A percentile compares a stretch with the other conserved stretches of the same genome.
phyloP scores from a whole-genome alignment of 805 yeast species.

The Candida silvicultrix region DNA sequence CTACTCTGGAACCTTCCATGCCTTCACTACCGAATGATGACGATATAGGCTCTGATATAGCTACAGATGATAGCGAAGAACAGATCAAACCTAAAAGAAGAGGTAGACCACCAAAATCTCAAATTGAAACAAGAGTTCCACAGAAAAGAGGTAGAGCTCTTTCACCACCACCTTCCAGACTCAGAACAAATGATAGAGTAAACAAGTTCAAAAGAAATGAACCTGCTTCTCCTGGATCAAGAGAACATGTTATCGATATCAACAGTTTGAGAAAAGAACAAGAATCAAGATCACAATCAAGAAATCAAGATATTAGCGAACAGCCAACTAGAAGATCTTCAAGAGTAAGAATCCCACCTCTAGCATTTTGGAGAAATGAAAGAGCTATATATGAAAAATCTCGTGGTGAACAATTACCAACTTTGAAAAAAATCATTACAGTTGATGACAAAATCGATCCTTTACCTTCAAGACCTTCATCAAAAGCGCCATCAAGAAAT shows the following conservation, averaged over 20 bases:
- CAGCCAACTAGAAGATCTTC: slow-evolving; percentile 15
- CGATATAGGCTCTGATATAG: slow-evolving; percentile 2
- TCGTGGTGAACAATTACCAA: slow-evolving; percentile 39
- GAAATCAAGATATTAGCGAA: background rate
- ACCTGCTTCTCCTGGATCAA: background rate
- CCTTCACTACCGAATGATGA: slow-evolving; percentile 2
- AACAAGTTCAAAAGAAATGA: slow-evolving; percentile 4
- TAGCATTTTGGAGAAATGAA: slow-evolving; percentile 85
- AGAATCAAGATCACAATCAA: background rate
- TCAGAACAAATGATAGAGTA: slow-evolving; percentile 12
- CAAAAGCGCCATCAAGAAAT: slow-evolving; percentile 5
- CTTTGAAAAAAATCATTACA: slow-evolving; percentile 53
- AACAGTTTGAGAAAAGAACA: slow-evolving; percentile 2
- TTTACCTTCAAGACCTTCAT: slow-evolving; percentile 9
- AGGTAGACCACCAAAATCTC: no score
- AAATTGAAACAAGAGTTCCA: no score
- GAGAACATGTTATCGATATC: slow-evolving; percentile 4
- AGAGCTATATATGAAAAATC: slow-evolving; percentile 50
- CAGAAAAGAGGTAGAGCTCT: no score
- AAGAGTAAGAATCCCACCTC: slow-evolving; percentile 60
- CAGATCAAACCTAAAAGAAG: background rate
- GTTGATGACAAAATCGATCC: slow-evolving; percentile 13
- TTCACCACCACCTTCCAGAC: no score
- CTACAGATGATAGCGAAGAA: slow-evolving; percentile 9
- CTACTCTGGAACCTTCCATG: no score